Base-by-base conservation (phyloP, 2,329 filamentous ascomycete species). In the Aureobasidium melanogenum region DNA sequence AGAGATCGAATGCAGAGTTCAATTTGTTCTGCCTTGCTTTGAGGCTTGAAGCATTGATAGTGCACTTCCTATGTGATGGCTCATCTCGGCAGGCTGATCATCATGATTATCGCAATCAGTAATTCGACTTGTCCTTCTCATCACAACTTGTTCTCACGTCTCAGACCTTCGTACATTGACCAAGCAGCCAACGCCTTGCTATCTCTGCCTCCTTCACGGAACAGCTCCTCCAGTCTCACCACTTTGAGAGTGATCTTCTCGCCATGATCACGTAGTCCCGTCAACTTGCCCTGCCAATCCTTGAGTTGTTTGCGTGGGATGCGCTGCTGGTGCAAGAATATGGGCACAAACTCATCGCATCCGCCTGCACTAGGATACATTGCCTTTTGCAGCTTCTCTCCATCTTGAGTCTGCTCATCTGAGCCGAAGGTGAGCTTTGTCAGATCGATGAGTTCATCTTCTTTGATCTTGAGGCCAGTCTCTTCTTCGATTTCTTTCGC, bases 191-290 rank as follows among this genome's bases (percentile, higher is more conserved):
- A 69, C 0, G 79, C 77, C 69, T 85, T 85, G 9, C 74, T 81
- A 73, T 85, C 83, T 38, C 82, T 73, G 30, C 75, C 73, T 2
- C 77, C 81, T 52, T 80, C 79, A 65, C 75, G 81, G 81, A 82
- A 85, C 51, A 83, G 63, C 44, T 79, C 70, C 36, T 76, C 69
- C 62, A 84, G 64, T 32, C 71, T 74, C 15, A 83, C 79, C 19
- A 85, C 67, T 67, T 82, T 83, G 62, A 85, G 66, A 7, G 79
- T 84, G 60, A 85, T 85, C 66, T 81, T 84, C 70, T 85, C 83
- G 2, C 81, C 80, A 56, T 83, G 74, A 3, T 81, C 74, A 38
- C 79, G 73, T 63, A 84, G 61, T 0, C 83, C 83, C 0, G 82
- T 84, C 65, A 83, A 68, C 59, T 78, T 80, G 5, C 80, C 81